A percentile compares a stretch with the other conserved stretches of the same genome.
Conservation (phyloP, 2,329 filamentous ascomycete species). For the Trichothecium roseum region DNA sequence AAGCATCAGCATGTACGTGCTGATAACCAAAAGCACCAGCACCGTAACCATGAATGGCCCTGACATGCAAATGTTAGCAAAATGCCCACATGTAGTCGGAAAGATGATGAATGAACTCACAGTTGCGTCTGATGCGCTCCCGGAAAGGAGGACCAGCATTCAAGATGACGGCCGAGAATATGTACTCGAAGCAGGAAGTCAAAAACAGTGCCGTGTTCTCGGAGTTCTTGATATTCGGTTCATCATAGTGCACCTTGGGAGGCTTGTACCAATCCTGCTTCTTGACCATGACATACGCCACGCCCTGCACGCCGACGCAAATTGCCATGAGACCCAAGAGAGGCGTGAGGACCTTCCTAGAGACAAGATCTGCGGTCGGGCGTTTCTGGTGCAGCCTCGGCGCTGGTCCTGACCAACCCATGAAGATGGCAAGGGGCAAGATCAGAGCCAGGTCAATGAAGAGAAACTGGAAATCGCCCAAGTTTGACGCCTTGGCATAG, state of each 20-base stretch:
- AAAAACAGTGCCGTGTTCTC: conserved; percentile 90
- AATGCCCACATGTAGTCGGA: neutral
- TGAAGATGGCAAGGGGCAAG: conserved; percentile 92
- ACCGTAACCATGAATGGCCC: conserved; percentile 81
- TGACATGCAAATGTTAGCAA: conserved; percentile 19
- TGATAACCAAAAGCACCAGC: conserved; percentile 53
- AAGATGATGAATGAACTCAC: conserved; percentile 35
- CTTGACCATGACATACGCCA: conserved; percentile 65
- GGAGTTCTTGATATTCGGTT: conserved; percentile 81
- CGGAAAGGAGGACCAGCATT: conserved; percentile 89
- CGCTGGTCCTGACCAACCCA: conserved; percentile 92
- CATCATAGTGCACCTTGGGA: conserved; percentile 64
- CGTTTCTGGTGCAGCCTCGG: conserved; percentile 69
- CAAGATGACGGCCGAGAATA: conserved; percentile 77
- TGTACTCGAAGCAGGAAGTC: conserved; percentile 89
- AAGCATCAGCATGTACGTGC: conserved; percentile 69
- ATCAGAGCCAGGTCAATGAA: conserved; percentile 93
- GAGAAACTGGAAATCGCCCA: conserved; percentile 95
- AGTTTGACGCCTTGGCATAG: conserved; percentile 84
- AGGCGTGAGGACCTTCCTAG: conserved; percentile 81
- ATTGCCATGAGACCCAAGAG: conserved; percentile 81
- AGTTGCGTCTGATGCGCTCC: conserved; percentile 67
- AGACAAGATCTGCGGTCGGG: conserved; percentile 86
- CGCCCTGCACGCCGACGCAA: conserved; percentile 65
- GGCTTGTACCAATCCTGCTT: conserved; percentile 79